Evolutionary conservation across 345 rosid genomes (phyloP), one percentile per base, ranked within the genome.

Genomic region (Gossypium mustelinum): DNA sequence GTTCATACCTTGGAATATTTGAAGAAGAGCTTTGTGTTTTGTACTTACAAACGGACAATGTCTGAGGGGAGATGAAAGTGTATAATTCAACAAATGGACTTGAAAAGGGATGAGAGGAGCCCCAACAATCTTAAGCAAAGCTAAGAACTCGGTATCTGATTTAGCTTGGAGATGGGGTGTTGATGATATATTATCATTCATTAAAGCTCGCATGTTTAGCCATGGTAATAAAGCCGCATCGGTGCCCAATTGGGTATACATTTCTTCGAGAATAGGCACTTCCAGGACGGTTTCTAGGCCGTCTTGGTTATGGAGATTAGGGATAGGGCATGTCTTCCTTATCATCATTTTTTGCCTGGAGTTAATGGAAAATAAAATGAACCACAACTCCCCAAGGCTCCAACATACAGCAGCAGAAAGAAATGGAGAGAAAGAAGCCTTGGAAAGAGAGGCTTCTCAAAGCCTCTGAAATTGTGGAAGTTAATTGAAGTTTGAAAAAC

Each of bases 91-190:
- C 17, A 89, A 79, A 24, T 81, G 89, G 47, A 88, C 85, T 70
- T 90, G 97, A 54, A 90, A 91, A 24, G 99, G 95, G 64, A 93
- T 81, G 34, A 93, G 92, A 82, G 99, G 97, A 70, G 93, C 86
- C 7, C 99, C 98, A 39, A 95, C 97, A 20, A 91, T 90, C 86
- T 95, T 95, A 55, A 95, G 89, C 92, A 95, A 87, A 7, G 99
- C 94, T 75, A 89, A 78, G 76, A 95, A 95, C 85, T 95, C 99
- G 9, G 68, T 87, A 57, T 85, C 86, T 2, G 97, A 91, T 76
- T 88, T 90, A n/a, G 97, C 84, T 12, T 85, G 97, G 71, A 93
- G 91, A 82, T 79, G 94, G 1, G 12, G 52, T 16, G 63, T 3
- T 1, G 63, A n/a, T 0, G 63, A 24, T 24, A 11, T 3, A 3